Base-by-base conservation (phyloP, 1,139 yeast genomes). In the Magnusiomyces tetraspermus region DNA sequence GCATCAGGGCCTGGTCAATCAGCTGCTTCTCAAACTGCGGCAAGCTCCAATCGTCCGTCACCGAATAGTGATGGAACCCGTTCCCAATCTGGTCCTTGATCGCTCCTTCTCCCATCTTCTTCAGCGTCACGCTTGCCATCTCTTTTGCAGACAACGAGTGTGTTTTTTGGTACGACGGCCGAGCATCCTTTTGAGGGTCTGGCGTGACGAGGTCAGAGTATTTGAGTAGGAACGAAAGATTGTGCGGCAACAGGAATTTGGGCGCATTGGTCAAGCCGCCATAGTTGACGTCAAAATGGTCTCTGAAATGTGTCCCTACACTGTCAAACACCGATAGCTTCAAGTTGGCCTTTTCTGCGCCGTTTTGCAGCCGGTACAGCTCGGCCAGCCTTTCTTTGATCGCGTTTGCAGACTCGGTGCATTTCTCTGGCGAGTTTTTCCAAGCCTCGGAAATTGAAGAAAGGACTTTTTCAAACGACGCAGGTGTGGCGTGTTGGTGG, bases 21-120 rank as follows among this genome's bases (percentile, higher is more conserved):
- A 71, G 63, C 65, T 68, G 67, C 56, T 71, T 71, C 49, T 70
- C 73, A 58, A 71, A 70, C 50, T 69, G 71, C 2, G 75, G 75
- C 48, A 71, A 56, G 41, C 64, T 65, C 74, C 74, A 71, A 53
- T 71, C 74, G 6, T 63, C 66, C 5, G 73, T 67, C 17, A 69
- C 69, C 0, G 73, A 67, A 56, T 69, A 71, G 33, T 71, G 52
- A 15, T 68, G 60, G 53, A 70, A 68, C 13, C 75, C 75, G 36
- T 65, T 57, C 3, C 71, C 71, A 13, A 71, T 53, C 51, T 67
- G 71, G 56, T 71, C 75, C 51, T 67, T 70, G 21, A 70, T 63
- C 1, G 74, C 75, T 11, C 74, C 70, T 17, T 56, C 53, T 31
- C 67, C 67, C 41, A 71, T 66, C 41, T 60, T 58, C 31, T 55